Evolutionary conservation across 129 eudicot genomes (phyloP).

Genomic region (Erigeron canadensis): DNA sequence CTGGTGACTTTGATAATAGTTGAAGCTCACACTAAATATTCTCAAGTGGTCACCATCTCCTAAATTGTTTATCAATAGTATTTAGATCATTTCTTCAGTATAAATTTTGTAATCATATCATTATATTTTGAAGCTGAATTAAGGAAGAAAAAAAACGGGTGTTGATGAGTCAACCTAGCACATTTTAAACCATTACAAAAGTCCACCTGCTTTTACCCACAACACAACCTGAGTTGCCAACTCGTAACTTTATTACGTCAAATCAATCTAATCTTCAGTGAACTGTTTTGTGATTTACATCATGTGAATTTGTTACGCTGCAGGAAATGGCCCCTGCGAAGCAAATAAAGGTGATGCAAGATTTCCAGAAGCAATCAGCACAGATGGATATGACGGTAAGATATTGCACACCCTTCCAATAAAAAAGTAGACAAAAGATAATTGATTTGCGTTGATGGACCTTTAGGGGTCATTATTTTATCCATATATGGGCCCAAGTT

Average conservation of each 20-base stretch:
- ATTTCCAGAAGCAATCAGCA: constrained; percentile 95
- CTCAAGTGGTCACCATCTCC: background rate
- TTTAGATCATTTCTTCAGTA: background rate
- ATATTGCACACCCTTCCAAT: constrained; percentile 21
- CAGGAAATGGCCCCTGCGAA: constrained; percentile 98
- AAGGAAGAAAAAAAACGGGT: background rate
- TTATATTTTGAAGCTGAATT: too few relatives aligned
- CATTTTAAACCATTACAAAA: background rate
- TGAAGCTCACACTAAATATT: background rate
- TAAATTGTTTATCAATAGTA: background rate
- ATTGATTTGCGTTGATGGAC: background rate
- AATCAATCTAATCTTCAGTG: background rate
- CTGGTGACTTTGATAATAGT: background rate
- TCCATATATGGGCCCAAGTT: background rate
- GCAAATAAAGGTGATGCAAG: constrained; percentile 85
- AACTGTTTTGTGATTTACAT: constrained; percentile 1
- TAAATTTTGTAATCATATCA: too few relatives aligned
- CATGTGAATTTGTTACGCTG: constrained; percentile 28
- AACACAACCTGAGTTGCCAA: background rate
- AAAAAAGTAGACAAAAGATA: background rate
- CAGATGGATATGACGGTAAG: constrained; percentile 99
- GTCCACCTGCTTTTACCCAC: constrained; percentile 1
- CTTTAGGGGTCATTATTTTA: background rate
- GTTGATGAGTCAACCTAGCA: constrained; percentile 11
- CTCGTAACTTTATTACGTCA: background rate